Evolutionary conservation across 169 alveolate genomes (phyloP), one percentile per base, ranked within the genome.

Genomic region (Cryptosporidium sp.): DNA sequence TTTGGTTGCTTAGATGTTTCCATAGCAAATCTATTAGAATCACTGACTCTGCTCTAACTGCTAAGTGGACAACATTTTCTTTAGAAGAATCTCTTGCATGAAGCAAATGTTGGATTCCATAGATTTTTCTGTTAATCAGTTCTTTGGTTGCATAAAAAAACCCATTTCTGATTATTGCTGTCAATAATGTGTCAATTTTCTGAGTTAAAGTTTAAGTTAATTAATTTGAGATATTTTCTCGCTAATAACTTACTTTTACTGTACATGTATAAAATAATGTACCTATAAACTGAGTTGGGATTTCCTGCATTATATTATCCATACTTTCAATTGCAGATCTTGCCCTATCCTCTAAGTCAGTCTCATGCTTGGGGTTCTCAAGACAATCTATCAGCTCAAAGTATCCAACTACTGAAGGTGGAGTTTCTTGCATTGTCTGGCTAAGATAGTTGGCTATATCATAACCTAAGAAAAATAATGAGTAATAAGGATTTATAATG

Each of bases 381-480:
- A 80, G 39, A 60, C 80, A 42, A 16, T 80, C 75, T 37, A 80
- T 80, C 39, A 80, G 39, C 21, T 58, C 75, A 80, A 80, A 80
- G 52, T 80, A 80, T n/a, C 89, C 89, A 23, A 80, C 69, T 10
- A 65, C 62, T 26, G 89, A 80, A 5, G 75, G 89, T 29, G 89
- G 89, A 37, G 89, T 80, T 48, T 80, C 89, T 31, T 80, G 89
- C 75, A 80, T 61, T 10, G 75, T 65, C 23, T 80, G 89, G 70
- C 89, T 80, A 14, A 80, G 67, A 45, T 80, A 80, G 53, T 60
- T 80, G 35, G 89, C 89, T 33, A 80, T 67, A 65, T 80, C 75
- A 42, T 61, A 65, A 51, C 89, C 89, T 80, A 33, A 39, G 37
- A 37, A 61, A 39, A 80, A 6, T 5, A 18, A 29, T 26, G 10